Conservation (phyloP, 2,329 filamentous ascomycete genomes). For the Thermothelomyces thermophilus region DNA sequence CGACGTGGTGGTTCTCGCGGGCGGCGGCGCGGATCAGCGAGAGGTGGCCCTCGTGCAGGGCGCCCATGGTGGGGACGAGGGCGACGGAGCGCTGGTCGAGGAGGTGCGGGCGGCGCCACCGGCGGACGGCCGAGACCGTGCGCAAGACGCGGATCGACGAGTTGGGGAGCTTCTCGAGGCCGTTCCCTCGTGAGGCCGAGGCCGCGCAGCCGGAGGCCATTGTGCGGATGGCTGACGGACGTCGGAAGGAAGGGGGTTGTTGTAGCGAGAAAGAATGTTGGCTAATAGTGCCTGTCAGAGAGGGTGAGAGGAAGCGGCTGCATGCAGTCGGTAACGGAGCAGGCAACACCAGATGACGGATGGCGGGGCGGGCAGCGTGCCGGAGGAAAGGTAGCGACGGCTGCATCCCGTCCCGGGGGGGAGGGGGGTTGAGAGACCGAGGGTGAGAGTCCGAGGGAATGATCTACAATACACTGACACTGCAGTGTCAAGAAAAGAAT, state of each 20-base stretch:
- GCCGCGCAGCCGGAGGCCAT: constrained; percentile 27
- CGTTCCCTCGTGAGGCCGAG: constrained; percentile 20
- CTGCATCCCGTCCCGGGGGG: constrained; percentile 14
- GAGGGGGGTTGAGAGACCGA: too few species aligned
- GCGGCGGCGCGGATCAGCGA: constrained; percentile 80
- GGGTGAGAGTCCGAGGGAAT: too few species aligned
- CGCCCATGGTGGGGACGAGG: constrained; percentile 95
- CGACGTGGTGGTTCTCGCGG: constrained; percentile 74
- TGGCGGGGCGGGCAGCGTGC: constrained; percentile 16
- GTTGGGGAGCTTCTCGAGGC: constrained; percentile 44
- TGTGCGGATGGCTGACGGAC: constrained; percentile 17
- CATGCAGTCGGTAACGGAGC: not conserved
- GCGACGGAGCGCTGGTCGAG: constrained; percentile 66
- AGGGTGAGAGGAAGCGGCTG: not conserved
- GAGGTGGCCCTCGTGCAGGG: constrained; percentile 86
- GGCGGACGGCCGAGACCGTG: constrained; percentile 62
- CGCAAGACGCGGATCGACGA: constrained; percentile 66
- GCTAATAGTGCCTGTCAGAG: not conserved
- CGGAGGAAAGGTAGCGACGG: constrained; percentile 16
- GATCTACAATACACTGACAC: too few species aligned
- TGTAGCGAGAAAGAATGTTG: not conserved
- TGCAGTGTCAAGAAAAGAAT: not conserved
- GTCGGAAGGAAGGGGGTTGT: not conserved
- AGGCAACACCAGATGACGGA: constrained; percentile 11
- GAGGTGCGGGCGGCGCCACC: constrained; percentile 60